Base-by-base conservation (phyloP, 805 yeast genomes). In the Yamadazyma kitorensis region DNA sequence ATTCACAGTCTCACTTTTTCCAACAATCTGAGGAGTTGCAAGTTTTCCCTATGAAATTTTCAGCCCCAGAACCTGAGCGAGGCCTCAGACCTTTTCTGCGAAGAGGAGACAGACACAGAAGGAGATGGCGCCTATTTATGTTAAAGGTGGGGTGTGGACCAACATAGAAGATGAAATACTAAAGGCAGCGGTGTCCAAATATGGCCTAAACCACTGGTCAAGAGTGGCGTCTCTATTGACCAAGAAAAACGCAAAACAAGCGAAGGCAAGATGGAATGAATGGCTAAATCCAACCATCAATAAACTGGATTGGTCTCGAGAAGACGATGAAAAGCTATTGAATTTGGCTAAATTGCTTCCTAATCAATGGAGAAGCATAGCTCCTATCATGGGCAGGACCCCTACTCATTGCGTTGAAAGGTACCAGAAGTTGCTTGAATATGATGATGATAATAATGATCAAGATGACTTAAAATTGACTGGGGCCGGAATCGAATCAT, bases 201-300 rank as follows among this genome's bases (percentile, higher is more conserved):
- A 91, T 57, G 98, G 98, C 0, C 66, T 88, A 13, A 88, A 86
- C 47, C 96, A 93, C 51, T 91, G 98, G 98, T 74, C 93, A 10
- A 74, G 96, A 32, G 91, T 91, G 4, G 84, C 96, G 1, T 87
- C 97, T 0, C 68, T 91, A 28, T 62, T 91, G 22, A 81, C 86
- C 5, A 78, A 84, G 54, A 91, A 91, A 57, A 81, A 88, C 2
- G 95, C 97, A 4, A 80, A 79, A 51, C 98, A 93, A 55, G 91
- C 95, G 42, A 86, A 88, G 51, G 85, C 94, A 2, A 67, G 98
- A 44, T 91, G 98, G 98, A 70, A 68, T 31, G 96, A 91, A 51
- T 88, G 82, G 76, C 62, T 91, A 24, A 82, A 80, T 53, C 97
- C 98, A 1, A 57, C 68, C 4, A 70, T 91, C 31, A 66, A 73